Evolutionary conservation across 1,284 basidiomycete genomes (phyloP), one percentile per base, ranked within the genome.

Genomic region (Apiotrichum domesticum): DNA sequence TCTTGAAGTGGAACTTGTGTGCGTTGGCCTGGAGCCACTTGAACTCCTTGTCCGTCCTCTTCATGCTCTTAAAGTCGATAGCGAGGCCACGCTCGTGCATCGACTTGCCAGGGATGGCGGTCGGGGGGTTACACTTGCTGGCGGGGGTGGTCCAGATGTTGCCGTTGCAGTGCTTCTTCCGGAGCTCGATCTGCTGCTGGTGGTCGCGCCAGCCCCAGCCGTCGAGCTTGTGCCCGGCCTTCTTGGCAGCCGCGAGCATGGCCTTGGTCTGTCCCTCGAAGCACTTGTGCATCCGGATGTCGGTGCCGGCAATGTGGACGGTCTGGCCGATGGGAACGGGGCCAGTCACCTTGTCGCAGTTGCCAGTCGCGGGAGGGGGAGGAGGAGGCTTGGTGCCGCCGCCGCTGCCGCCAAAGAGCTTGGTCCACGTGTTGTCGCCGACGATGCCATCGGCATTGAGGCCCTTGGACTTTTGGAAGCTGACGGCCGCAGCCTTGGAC

Each of bases 71-170:
- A 41, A 56, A 52, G 46, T 56, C 55, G 46, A 56, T 35, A 3
- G 55, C 55, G 14, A 56, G 50, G 45, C 55, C 55, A 34, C 55
- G 55, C 46, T 56, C 55, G 50, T 56, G 55, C 10, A 48, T 48
- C 13, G 39, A 35, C 4, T 15, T 46, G 33, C 55, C 55, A 8
- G 55, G 50, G 5, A 47, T 47, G 13, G 50, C 55, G 3, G 55
- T 52, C 2, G 33, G 40, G 1, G 55, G 50, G 8, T 9, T 11
- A 46, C 55, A 56, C 44, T 48, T 29, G 4, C 37, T 39, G 37
- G 37, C 41, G 10, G 10, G 41, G 10, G 6, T 43, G 41, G 41
- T 43, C 41, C 41, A 43, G n/a, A 43, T n/a, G n/a, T 15, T n/a
- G n/a, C 41, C 41, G 6, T 14, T 15, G n/a, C 41, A 39, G 37